Conservation (phyloP, 2,329 filamentous ascomycete species). For the Trichoderma sp. region DNA sequence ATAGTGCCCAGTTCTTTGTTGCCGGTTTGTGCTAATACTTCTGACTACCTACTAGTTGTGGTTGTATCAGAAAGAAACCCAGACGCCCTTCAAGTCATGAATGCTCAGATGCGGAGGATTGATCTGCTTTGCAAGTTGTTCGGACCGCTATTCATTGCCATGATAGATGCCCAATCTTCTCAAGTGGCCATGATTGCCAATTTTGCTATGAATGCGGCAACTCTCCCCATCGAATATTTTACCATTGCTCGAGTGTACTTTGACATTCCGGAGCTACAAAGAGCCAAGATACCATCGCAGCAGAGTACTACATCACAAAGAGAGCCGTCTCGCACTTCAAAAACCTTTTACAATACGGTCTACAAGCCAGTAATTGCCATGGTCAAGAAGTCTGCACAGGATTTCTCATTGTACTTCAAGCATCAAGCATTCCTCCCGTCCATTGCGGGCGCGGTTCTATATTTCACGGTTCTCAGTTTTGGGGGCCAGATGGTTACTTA, state of each 20-base stretch:
- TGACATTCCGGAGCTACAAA: conserved; percentile 32
- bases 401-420: conserved; percentile 46
- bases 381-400: neutral
- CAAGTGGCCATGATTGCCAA: conserved; percentile 50
- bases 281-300: conserved; percentile 24
- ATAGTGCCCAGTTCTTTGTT: neutral
- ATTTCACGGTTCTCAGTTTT: conserved; percentile 62
- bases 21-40: neutral
- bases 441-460: conserved; percentile 59
- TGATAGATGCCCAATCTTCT: conserved; percentile 52
- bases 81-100: conserved; percentile 40
- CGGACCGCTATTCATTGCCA: conserved; percentile 56
- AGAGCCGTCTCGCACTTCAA: neutral
- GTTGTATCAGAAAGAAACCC: conserved; percentile 29
- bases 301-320: neutral
- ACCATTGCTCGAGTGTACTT: conserved; percentile 44
- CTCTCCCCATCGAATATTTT: conserved; percentile 54
- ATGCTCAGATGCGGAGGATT: conserved; percentile 63
- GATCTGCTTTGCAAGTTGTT: conserved; percentile 61
- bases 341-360: neutral
- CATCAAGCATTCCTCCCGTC: conserved; percentile 63
- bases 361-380: neutral
- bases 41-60: conserved; percentile 28
- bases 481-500: conserved; percentile 66
- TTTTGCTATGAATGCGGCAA: conserved; percentile 51